Evolutionary conservation across 2,329 filamentous ascomycete species (phyloP), one percentile per base, ranked within the genome.

Genomic region (Fonsecaea multimorphosa): DNA sequence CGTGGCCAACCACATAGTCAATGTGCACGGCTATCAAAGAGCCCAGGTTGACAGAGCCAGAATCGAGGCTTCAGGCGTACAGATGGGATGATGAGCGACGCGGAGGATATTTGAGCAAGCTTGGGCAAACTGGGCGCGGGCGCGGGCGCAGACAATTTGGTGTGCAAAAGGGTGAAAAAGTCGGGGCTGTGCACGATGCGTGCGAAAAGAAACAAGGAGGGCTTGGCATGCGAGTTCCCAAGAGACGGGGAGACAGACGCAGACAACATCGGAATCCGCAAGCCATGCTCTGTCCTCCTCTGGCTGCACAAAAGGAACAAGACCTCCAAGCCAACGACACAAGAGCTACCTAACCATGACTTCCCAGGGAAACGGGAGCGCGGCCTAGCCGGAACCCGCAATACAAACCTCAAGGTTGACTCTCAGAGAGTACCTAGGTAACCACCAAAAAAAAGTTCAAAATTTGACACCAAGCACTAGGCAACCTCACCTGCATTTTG

Each of bases 31-130:
- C n/a, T 4, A 54, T n/a, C 3, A 22, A 2, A 7, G n/a, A 22
- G 31, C 22, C 8, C 27, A 12, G 31, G 32, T 61, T n/a, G 58
- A 61, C 22, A n/a, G 8, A 22, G 44, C 2, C 31, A 24, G 49
- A 3, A 54, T 54, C 19, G 2, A 9, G 24, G 29, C 46, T 27
- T 38, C 46, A 9, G 19, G 34, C 14, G 58, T 61, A 11, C 46
- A 53, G 46, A 53, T 31, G 27, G 29, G 44, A 29, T 61, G 58
- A 49, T 49, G 19, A 24, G 19, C 40, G n/a, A n/a, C n/a, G 6
- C n/a, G 16, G 38, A 40, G 14, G 38, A 40, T 40, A 8, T n/a
- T 40, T 4, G 14, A n/a, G 14, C 36, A 14, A 40, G 16, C 38
- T 6, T n/a, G 4, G 38, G 16, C 38, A n/a, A 5, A n/a, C 3